phyloP scores from a whole-genome alignment of 2,329 filamentous ascomycete genomes.

The Sporothrix euskadiensis region DNA sequence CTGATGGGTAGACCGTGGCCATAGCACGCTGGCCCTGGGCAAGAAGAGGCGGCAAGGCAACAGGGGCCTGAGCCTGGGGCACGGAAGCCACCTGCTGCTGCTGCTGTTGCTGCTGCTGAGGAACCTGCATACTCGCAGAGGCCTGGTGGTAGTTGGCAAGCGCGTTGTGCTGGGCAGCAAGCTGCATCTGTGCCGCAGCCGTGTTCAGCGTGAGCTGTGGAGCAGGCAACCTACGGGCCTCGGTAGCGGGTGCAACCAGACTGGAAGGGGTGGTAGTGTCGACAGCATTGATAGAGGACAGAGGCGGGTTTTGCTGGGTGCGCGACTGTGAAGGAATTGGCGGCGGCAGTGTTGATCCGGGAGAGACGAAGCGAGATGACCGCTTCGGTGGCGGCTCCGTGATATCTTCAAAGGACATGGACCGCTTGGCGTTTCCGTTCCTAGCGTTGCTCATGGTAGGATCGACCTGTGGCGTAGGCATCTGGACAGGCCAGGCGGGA shows the following conservation, averaged over 20 bases:
- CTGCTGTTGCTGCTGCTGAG: not conserved
- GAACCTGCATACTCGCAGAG: not conserved
- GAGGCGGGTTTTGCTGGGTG: not conserved
- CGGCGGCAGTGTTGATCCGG: slow-evolving; percentile 12
- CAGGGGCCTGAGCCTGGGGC: slow-evolving; percentile 44
- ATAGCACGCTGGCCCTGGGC: slow-evolving; percentile 67
- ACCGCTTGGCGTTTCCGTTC: slow-evolving; percentile 52
- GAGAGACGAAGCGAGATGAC: slow-evolving; percentile 37
- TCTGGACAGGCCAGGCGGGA: not conserved
- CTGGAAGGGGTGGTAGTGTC: not conserved
- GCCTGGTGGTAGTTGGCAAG: slow-evolving; percentile 1
- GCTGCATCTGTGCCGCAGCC: slow-evolving; percentile 36
- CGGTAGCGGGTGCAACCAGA: slow-evolving; percentile 28
- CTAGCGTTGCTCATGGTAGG: slow-evolving; percentile 36
- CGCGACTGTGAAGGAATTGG: not conserved
- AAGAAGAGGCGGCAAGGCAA: slow-evolving; percentile 65
- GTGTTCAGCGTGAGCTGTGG: slow-evolving; percentile 71
- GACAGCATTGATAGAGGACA: not conserved
- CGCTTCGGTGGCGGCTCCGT: slow-evolving; percentile 59
- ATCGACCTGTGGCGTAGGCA: not conserved
- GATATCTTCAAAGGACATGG: slow-evolving; percentile 49
- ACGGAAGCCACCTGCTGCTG: slow-evolving; percentile 23
- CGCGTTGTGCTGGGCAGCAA: not conserved
- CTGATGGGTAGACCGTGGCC: slow-evolving; percentile 69
- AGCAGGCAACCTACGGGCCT: slow-evolving; percentile 59